A percentile compares a stretch with the other conserved stretches of the same genome.
These are phyloP conservation scores for Tuber umbilicatum DNA, from an alignment of 495 filamentous ascomycete species.

Conservation along the genomic window DNA sequence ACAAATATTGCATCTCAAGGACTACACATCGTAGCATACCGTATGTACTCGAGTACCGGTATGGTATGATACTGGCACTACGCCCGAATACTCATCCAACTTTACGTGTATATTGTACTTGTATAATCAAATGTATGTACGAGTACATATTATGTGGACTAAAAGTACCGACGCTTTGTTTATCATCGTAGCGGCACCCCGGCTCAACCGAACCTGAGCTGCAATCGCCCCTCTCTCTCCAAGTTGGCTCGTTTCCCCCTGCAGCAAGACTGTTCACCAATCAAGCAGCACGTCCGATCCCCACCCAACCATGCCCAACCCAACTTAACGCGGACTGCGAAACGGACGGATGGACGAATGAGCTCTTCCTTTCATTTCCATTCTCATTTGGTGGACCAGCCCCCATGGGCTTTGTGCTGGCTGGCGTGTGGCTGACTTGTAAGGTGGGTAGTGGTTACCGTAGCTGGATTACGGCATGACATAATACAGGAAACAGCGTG, in stretches of 20 bases:
- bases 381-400: not conserved
- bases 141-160: not conserved
- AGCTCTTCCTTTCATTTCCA: not conserved
- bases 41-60: not conserved
- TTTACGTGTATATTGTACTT: not conserved
- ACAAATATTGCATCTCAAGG: not conserved
- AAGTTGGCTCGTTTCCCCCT: not conserved
- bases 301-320: not conserved
- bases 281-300: not conserved
- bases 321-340: not conserved
- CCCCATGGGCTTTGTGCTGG: not conserved
- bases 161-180: not conserved
- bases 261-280: not conserved
- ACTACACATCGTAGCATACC: not conserved
- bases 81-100: not conserved
- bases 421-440: not conserved
- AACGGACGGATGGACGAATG: not conserved
- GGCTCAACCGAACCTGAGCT: not conserved
- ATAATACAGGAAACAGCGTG: not conserved
- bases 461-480: not conserved
- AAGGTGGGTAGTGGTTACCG: not conserved
- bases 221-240: not conserved
- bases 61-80: not conserved
- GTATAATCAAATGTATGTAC: not conserved
- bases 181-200: not conserved